phyloP scores from a whole-genome alignment of 371 early-diverging fungal genomes.

The Circinella minor region DNA sequence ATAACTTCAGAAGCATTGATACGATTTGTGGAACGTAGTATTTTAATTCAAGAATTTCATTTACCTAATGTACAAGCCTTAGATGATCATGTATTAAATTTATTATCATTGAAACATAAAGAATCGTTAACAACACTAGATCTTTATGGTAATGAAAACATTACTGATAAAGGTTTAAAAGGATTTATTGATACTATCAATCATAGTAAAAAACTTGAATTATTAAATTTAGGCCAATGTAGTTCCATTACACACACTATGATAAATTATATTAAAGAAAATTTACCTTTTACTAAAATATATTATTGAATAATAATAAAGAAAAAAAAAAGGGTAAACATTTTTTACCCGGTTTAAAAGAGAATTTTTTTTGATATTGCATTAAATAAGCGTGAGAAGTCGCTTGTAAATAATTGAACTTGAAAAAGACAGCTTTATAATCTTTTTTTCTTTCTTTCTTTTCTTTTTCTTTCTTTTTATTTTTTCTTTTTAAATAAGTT shows the following conservation, averaged over 20 bases:
- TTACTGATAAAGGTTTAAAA: background rate
- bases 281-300: background rate
- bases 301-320: background rate
- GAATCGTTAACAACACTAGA: background rate
- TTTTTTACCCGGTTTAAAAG: background rate
- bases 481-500: background rate
- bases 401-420: background rate
- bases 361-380: background rate
- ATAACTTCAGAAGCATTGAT: background rate
- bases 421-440: background rate
- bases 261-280: background rate
- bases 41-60: background rate
- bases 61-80: background rate
- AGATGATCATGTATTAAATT: background rate
- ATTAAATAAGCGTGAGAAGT: slow-evolving; percentile 1
- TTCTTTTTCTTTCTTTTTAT: background rate
- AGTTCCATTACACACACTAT: background rate
- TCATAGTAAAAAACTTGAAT: background rate
- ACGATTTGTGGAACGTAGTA: background rate
- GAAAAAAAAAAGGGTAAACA: background rate
- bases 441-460: background rate
- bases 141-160: background rate
- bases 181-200: background rate
- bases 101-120: background rate
- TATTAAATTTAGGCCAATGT: background rate